Evolutionary conservation across 495 filamentous ascomycete species (phyloP).

Genomic region (Thermothielavioides terrestris): DNA sequence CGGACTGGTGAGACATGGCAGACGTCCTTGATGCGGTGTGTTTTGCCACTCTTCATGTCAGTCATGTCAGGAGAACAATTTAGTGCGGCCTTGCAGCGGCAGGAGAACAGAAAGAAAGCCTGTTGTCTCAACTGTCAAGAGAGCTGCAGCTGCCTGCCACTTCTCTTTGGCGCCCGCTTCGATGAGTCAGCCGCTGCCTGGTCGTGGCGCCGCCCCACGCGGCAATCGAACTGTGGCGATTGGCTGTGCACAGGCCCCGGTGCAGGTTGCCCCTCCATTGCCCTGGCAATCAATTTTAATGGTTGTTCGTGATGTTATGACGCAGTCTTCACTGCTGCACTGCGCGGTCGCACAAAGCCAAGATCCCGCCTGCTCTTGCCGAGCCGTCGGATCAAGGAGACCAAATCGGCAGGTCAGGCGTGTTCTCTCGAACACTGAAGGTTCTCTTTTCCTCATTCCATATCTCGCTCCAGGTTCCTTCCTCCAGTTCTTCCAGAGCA

Average conservation of each 20-base stretch:
- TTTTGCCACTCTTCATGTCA: too few species aligned
- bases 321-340: constrained; percentile 20
- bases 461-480: neutral
- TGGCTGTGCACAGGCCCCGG: constrained; percentile 16
- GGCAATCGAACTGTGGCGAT: constrained; percentile 4
- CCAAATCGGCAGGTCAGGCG: neutral
- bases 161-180: neutral
- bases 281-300: constrained; percentile 7
- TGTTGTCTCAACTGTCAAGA: too few species aligned
- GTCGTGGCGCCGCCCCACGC: neutral
- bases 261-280: constrained; percentile 16
- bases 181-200: neutral
- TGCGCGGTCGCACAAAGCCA: constrained; percentile 14
- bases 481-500: neutral
- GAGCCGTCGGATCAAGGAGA: neutral
- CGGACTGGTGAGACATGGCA: too few species aligned
- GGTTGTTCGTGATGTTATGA: constrained; percentile 21
- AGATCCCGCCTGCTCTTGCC: constrained; percentile 12
- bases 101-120: too few species aligned
- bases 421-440: neutral
- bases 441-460: neutral
- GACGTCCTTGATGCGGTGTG: too few species aligned
- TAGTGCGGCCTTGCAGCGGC: too few species aligned
- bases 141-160: neutral
- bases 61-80: too few species aligned